These are phyloP conservation scores for Lactuca sativa DNA, from an alignment of 129 eudicot genomes.

Conservation along the genomic window DNA sequence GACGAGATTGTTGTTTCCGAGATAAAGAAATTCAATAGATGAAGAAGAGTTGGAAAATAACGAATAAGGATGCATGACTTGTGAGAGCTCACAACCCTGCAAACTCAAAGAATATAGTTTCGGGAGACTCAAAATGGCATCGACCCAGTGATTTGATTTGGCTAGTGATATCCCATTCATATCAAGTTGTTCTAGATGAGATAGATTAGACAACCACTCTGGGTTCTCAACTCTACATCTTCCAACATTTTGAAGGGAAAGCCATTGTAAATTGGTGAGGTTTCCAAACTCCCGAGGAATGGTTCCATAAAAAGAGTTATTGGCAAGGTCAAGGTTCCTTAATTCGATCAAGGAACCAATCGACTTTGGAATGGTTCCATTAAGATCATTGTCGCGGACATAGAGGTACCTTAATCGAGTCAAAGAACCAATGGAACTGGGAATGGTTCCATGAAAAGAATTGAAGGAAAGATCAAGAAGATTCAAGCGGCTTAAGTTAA, in stretches of 20 bases:
- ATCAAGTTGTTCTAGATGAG: neutral
- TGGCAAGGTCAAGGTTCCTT: neutral
- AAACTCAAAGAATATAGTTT: neutral
- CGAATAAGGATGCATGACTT: too few relatives aligned
- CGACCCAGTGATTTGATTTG: neutral
- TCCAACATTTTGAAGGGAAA: too few relatives aligned
- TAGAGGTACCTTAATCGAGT: constrained; percentile 11
- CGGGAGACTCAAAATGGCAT: neutral
- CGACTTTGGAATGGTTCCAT: neutral
- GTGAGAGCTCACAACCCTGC: too few relatives aligned
- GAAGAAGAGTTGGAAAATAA: too few relatives aligned
- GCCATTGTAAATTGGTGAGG: too few relatives aligned
- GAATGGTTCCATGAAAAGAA: neutral
- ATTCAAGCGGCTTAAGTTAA: constrained; percentile 4
- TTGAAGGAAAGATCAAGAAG: neutral
- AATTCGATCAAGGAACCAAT: constrained; percentile 3
- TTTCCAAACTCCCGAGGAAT: neutral
- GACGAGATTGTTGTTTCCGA: too few relatives aligned
- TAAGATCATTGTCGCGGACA: neutral
- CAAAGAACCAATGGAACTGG: neutral
- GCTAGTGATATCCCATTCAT: constrained; percentile 6
- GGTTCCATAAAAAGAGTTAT: neutral
- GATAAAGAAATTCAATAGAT: too few relatives aligned
- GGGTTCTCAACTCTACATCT: neutral
- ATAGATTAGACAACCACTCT: neutral